Percentiles rank a stretch among this genome's conserved stretches.
phyloP scores from a whole-genome alignment of 1,284 basidiomycete species.

The Apiotrichum laibachii region DNA sequence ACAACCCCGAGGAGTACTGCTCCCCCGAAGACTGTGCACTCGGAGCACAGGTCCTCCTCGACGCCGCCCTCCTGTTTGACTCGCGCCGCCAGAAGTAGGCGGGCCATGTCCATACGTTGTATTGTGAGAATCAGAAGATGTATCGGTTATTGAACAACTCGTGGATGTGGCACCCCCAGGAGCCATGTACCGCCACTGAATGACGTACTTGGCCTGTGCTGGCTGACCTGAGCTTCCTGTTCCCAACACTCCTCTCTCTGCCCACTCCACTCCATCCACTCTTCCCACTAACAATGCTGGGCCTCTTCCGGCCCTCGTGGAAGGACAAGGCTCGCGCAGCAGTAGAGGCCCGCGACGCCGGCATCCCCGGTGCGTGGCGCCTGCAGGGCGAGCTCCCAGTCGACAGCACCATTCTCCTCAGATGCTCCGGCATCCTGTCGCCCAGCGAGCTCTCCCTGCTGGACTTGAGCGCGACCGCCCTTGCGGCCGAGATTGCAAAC shows the following conservation, averaged over 20 bases:
- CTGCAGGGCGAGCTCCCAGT: background rate
- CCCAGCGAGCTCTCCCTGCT: conserved; percentile 61
- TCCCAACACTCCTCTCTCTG: too few relatives aligned
- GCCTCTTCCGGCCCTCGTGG: background rate
- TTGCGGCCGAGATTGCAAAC: background rate
- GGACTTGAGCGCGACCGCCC: background rate
- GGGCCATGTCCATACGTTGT: too few relatives aligned
- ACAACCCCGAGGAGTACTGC: conserved; percentile 34
- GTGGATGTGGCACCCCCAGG: too few relatives aligned
- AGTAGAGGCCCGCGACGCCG: background rate
- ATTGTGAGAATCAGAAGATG: too few relatives aligned
- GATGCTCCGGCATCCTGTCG: conserved; percentile 58
- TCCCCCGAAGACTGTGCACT: conserved; percentile 26
- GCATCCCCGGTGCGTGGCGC: conserved; percentile 1
- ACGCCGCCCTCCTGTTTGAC: conserved; percentile 23
- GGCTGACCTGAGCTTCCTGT: too few relatives aligned
- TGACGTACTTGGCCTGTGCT: too few relatives aligned
- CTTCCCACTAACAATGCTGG: too few relatives aligned
- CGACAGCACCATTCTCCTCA: conserved; percentile 6
- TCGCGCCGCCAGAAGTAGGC: background rate
- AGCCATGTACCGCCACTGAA: too few relatives aligned
- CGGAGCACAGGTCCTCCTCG: conserved; percentile 25
- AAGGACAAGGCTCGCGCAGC: conserved; percentile 2
- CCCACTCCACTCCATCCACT: too few relatives aligned
- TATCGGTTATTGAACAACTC: too few relatives aligned